Evolutionary conservation across 306 rosid species (phyloP), one percentile per base, ranked within the genome.

Genomic region (Citrullus amarus): DNA sequence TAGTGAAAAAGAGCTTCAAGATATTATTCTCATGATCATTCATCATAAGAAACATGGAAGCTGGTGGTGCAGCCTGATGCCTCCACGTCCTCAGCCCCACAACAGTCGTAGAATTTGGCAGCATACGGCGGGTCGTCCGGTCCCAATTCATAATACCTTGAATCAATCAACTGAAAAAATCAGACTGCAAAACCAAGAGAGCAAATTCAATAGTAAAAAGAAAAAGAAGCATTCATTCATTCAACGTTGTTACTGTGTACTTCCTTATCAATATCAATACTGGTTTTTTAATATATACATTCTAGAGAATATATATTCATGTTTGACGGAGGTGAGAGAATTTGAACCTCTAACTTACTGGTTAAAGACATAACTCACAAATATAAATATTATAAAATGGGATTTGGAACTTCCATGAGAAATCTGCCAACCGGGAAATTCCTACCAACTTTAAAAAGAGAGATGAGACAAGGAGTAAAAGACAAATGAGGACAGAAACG

Each of bases 61-160:
- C 82, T 54, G 75, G 98, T 85, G 75, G 94, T 90, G 90, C 96
- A 93, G 74, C 97, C 93, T 79, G 90, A 79, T 3, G 98, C 91
- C 66, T 86, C 78, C 18, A 93, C 91, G 81, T 90, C 88, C 85
- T 92, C 97, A 81, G 92, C 96, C 84, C 98, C 98, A 87, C 98
- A 92, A 66, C 98, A 94, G 79, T 94, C 97, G 79, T 90, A 90
- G 85, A 94, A 92, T 83, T 89, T 91, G 87, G 96, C 94, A 82
- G 96, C 93, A 79, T 93, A 93, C 1, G 96, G 96, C 0, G 89
- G 94, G 79, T 91, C 96, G 30, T 93, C 18, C 1, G 91, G 91
- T 8, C 96, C 96, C 89, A 91, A 70, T 83, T 91, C 96, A 79
- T 89, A 91, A 86, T 91, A 91, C 94, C 96, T 93, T 84, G 57